phyloP scores from a whole-genome alignment of 148 eudicot species.

The Chenopodium quinoa region DNA sequence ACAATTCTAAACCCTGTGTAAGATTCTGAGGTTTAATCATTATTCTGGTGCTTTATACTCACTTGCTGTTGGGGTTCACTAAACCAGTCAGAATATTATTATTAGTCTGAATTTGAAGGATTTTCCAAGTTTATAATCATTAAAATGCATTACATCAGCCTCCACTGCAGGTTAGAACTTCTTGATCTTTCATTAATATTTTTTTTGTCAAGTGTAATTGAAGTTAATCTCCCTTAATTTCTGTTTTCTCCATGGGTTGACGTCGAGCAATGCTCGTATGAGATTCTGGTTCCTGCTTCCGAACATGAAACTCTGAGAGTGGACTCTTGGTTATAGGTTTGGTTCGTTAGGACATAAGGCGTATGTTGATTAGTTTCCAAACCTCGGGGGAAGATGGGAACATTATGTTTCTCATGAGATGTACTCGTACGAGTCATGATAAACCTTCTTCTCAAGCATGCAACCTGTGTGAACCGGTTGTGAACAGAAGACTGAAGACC shows the following conservation, averaged over 20 bases:
- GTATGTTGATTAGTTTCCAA: too few relatives aligned
- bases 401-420: too few relatives aligned
- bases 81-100: background rate
- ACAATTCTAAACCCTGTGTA: background rate
- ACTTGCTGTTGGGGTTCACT: background rate
- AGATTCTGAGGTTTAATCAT: constrained; percentile 16
- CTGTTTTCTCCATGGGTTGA: too few relatives aligned
- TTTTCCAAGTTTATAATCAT: constrained; percentile 5
- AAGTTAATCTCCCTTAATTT: background rate
- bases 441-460: background rate
- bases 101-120: background rate
- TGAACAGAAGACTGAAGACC: background rate
- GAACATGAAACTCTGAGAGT: background rate
- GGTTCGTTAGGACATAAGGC: too few relatives aligned
- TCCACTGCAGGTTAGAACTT: background rate
- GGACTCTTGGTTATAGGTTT: background rate
- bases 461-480: background rate
- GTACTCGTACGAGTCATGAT: too few relatives aligned
- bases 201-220: background rate
- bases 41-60: constrained; percentile 17
- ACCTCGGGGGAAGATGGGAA: too few relatives aligned
- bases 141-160: background rate
- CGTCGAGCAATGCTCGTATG: too few relatives aligned
- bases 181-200: background rate
- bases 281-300: background rate